Percentiles rank a stretch among this genome's conserved stretches.
phyloP scores from a whole-genome alignment of 257 asterid species.

The Forsythia suspensa region DNA sequence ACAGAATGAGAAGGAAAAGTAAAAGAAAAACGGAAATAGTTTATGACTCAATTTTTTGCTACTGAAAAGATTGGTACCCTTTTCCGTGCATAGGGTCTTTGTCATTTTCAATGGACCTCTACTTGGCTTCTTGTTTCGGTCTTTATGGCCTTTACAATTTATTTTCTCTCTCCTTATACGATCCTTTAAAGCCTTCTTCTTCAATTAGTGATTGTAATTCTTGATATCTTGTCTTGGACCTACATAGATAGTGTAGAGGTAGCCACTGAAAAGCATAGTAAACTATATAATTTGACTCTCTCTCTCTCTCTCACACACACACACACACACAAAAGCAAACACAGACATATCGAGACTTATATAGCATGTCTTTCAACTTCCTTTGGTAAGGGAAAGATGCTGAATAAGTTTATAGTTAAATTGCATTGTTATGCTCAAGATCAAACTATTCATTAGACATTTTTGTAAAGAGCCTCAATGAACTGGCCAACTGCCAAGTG shows the following conservation, averaged over 20 bases:
- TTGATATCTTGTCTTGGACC: background rate
- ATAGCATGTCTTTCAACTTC: background rate
- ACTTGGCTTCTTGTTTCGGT: background rate
- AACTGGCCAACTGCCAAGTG: background rate
- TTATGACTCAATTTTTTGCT: background rate
- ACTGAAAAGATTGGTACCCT: background rate
- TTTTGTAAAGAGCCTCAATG: background rate
- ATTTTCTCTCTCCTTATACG: background rate
- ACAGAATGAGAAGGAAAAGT: background rate
- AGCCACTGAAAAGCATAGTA: slow-evolving; percentile 1
- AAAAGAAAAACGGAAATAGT: background rate
- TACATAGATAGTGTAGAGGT: background rate
- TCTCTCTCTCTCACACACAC: background rate
- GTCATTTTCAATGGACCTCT: too few relatives aligned
- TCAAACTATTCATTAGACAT: background rate
- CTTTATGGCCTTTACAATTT: background rate
- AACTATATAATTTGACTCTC: background rate
- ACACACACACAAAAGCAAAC: background rate
- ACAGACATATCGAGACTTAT: background rate
- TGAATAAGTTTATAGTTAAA: slow-evolving; percentile 1
- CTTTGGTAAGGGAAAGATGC: background rate
- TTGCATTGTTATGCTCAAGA: background rate
- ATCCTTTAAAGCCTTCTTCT: background rate
- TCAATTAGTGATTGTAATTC: background rate
- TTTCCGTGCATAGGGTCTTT: too few relatives aligned